Percentiles rank a stretch among this genome's conserved stretches.
Evolutionary conservation across 768 basidiomycete genomes (phyloP).

Genomic region (Infundibulicybe gibba): DNA sequence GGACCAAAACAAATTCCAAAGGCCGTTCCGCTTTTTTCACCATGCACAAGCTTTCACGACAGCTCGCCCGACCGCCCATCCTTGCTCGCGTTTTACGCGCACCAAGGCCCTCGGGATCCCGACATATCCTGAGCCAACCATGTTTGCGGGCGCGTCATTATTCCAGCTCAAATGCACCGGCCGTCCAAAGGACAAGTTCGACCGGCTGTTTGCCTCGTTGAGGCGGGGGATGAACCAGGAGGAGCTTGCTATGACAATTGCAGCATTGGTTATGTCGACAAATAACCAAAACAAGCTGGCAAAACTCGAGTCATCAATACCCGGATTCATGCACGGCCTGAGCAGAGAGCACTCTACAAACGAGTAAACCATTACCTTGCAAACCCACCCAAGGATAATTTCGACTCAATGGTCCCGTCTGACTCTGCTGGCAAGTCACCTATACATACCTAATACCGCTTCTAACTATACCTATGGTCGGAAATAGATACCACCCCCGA

Average conservation of each 20-base stretch:
- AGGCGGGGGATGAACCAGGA: slow-evolving; percentile 14
- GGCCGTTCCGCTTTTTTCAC: neutral
- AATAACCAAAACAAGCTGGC: slow-evolving; percentile 1
- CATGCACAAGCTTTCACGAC: slow-evolving; percentile 19
- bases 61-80: slow-evolving; percentile 9
- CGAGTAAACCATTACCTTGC: slow-evolving; percentile 8
- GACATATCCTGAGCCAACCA: neutral
- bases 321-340: neutral
- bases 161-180: slow-evolving; percentile 8
- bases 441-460: too few species aligned
- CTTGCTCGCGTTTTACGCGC: slow-evolving; percentile 25
- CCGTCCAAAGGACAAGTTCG: slow-evolving; percentile 10
- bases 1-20: neutral
- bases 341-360: slow-evolving; percentile 1
- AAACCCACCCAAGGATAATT: slow-evolving; percentile 9
- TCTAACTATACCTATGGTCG: too few species aligned
- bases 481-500: too few species aligned
- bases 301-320: slow-evolving; percentile 3
- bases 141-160: slow-evolving; percentile 8
- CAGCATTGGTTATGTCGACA: slow-evolving; percentile 12
- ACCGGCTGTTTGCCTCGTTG: slow-evolving; percentile 14
- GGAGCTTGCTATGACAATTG: slow-evolving; percentile 15
- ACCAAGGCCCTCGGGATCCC: slow-evolving; percentile 7
- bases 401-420: slow-evolving; percentile 4
- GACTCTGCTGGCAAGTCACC: too few species aligned